phyloP scores from a whole-genome alignment of 2,329 filamentous ascomycete species.

The Graphium sp. region DNA sequence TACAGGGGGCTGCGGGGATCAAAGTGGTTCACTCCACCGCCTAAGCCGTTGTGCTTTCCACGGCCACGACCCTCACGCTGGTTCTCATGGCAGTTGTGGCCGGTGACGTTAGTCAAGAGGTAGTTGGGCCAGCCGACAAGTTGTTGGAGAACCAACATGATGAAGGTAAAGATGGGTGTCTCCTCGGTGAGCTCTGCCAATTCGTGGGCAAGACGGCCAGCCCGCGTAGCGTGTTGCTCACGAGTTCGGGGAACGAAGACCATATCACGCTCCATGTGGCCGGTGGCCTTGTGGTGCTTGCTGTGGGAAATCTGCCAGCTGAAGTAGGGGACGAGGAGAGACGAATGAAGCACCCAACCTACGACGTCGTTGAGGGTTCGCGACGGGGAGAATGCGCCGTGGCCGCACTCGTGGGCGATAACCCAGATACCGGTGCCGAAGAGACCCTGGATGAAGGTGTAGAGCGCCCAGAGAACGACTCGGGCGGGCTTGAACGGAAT shows the following conservation, averaged over 20 bases:
- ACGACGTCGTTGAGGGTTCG: constrained; percentile 81
- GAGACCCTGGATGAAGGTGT: constrained; percentile 62
- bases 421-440: constrained; percentile 56
- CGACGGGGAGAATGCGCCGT: constrained; percentile 88
- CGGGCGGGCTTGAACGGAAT: constrained; percentile 55
- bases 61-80: constrained; percentile 86
- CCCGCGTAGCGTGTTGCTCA: constrained; percentile 57
- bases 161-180: constrained; percentile 68
- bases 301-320: constrained; percentile 99
- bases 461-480: constrained; percentile 43
- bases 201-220: constrained; percentile 65
- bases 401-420: constrained; percentile 54
- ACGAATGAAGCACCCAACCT: constrained; percentile 80
- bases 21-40: constrained; percentile 87
- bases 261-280: constrained; percentile 96
- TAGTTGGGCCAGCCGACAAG: constrained; percentile 88
- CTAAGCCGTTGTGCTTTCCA: constrained; percentile 75
- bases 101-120: constrained; percentile 79
- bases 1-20: constrained; percentile 75
- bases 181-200: constrained; percentile 84
- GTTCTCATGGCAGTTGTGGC: constrained; percentile 84
- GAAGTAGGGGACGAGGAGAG: constrained; percentile 89
- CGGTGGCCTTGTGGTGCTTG: constrained; percentile 99
- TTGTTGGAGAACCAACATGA: constrained; percentile 68
- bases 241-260: constrained; percentile 93